Evolutionary conservation across 2,329 filamentous ascomycete species (phyloP), one percentile per base, ranked within the genome.

Genomic region (Leptoxyphium fumago): DNA sequence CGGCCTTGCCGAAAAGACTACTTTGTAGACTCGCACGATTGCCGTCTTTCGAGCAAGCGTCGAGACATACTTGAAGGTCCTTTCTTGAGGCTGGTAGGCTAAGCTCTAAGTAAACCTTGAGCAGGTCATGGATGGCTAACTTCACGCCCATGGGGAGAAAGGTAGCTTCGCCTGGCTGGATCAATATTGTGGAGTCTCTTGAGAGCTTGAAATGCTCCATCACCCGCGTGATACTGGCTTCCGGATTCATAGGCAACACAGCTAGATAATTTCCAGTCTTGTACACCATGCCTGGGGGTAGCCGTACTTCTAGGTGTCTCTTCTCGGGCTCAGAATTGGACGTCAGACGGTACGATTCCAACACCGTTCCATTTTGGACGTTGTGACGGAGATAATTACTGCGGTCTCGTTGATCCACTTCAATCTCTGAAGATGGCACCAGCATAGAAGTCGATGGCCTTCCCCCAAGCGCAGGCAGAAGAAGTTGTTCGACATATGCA

Each of bases 41-140:
- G n/a, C n/a, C n/a, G n/a, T n/a, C n/a, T n/a, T n/a, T n/a, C n/a
- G n/a, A n/a, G n/a, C n/a, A n/a, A n/a, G n/a, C n/a, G n/a, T n/a
- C n/a, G n/a, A n/a, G n/a, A n/a, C n/a, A n/a, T n/a, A n/a, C n/a
- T n/a, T n/a, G n/a, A n/a, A n/a, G n/a, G n/a, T n/a, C n/a, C n/a
- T n/a, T n/a, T n/a, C n/a, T n/a, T 5, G 79, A 84, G 1, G 79
- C 80, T 0, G 79, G 79, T 51, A 82, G 79, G 2, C 71, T 72
- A 2, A 87, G 68, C 60, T 87, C 83, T 2, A 86, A 76, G 47
- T 84, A 84, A 0, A 75, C 75, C 1, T 74, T 71, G 1, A 87
- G 66, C 0, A 87, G 65, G 44, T 78, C 75, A 11, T 67, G 67
- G 0, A 77, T 78, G 1, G 78, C 72, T 2, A 84, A 65, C 0